Conservation (phyloP, 352 stramenopile species). For the Elongisporangium undulatum region DNA sequence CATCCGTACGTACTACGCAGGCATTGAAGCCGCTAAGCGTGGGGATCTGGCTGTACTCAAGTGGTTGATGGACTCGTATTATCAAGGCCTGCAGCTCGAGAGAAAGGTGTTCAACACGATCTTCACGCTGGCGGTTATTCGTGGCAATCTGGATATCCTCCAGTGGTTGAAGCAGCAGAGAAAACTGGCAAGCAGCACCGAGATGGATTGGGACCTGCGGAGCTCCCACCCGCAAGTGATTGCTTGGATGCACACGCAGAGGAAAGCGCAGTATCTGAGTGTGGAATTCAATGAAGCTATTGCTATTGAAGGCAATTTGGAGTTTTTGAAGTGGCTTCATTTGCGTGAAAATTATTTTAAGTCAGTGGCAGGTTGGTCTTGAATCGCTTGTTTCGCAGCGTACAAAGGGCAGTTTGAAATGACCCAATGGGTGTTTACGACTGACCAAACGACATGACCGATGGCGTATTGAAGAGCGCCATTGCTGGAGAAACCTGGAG, state of each 20-base stretch:
- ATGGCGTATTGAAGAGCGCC: neutral
- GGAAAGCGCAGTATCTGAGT: neutral
- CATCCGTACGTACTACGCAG: neutral
- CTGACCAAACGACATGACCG: neutral
- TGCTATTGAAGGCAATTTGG: neutral
- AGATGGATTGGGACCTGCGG: neutral
- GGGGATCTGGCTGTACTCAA: neutral
- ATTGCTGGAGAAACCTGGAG: neutral
- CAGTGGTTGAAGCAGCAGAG: neutral
- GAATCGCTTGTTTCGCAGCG: neutral
- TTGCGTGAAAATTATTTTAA: neutral
- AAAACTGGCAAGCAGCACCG: neutral
- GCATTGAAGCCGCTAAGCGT: neutral
- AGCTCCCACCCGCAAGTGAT: neutral
- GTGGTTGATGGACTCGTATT: neutral
- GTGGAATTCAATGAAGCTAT: neutral
- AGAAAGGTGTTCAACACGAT: neutral
- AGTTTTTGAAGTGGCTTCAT: constrained; percentile 3
- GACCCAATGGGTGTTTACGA: neutral
- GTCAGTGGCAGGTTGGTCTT: neutral
- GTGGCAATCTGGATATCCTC: neutral
- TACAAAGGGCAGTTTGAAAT: neutral
- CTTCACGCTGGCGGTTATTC: neutral
- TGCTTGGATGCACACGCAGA: neutral
- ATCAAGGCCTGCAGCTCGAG: too few species aligned